A percentile compares a stretch with the other conserved stretches of the same genome.
Evolutionary conservation across 2,329 filamentous ascomycete genomes (phyloP).

Genomic region (Sordariomycetes sp.): DNA sequence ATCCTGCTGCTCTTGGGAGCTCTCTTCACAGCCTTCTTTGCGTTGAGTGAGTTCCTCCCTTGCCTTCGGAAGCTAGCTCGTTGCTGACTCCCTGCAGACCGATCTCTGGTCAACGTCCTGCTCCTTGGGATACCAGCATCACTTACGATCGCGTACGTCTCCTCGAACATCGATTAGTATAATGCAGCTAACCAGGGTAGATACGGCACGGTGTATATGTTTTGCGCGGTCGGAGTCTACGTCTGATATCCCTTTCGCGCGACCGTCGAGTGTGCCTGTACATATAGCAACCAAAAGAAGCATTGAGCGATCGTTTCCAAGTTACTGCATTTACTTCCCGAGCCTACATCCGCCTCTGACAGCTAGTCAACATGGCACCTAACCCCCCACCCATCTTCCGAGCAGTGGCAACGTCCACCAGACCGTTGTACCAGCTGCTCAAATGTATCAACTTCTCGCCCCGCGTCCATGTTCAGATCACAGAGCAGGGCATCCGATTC

Average conservation of each 20-base stretch:
- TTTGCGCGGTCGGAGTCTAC: conserved; percentile 97
- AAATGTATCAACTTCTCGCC: conserved; percentile 51
- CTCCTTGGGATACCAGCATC: conserved; percentile 80
- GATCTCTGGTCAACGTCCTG: conserved; percentile 67
- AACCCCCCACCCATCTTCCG: conserved; percentile 51
- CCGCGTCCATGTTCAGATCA: conserved; percentile 62
- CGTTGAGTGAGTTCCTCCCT: conserved; percentile 59
- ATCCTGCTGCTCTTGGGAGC: conserved; percentile 64
- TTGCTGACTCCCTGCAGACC: conserved; percentile 48
- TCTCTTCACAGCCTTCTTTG: conserved; percentile 68
- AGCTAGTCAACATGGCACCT: conserved; percentile 16
- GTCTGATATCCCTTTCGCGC: conserved; percentile 56
- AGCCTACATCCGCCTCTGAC: conserved; percentile 11
- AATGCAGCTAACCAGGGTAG: conserved; percentile 6
- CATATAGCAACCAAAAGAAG: conserved; percentile 24
- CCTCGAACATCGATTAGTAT: conserved; percentile 1
- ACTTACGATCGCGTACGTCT: conserved; percentile 74
- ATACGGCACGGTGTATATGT: conserved; percentile 97
- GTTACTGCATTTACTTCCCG: conserved; percentile 9
- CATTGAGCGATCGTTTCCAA: conserved; percentile 15
- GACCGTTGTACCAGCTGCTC: conserved; percentile 58
- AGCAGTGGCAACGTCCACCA: conserved; percentile 68
- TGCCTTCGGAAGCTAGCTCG: background rate
- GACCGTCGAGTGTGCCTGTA: too few species aligned
- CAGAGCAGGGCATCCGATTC: conserved; percentile 76